A percentile compares a stretch with the other conserved stretches of the same genome.
Conservation (phyloP, 148 eudicot species). For the Camellia lanceoleosa region DNA sequence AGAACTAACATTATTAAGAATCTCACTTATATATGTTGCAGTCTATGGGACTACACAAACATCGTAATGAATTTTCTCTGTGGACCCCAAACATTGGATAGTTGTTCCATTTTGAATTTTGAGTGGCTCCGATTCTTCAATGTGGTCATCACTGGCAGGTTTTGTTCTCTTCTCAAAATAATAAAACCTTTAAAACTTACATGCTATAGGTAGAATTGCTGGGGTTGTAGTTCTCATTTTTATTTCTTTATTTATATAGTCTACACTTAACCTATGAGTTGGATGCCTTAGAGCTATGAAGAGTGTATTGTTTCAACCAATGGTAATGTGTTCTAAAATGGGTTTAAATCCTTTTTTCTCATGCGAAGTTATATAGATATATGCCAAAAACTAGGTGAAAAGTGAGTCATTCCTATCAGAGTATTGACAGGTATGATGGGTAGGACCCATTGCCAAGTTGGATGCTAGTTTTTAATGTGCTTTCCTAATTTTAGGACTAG, state of each 20-base stretch:
- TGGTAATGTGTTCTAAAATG: not conserved
- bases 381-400: not conserved
- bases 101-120: conserved; percentile 39
- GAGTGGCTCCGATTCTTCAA: conserved; percentile 92
- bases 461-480: not conserved
- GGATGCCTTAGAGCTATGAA: too few species aligned
- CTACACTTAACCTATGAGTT: not conserved
- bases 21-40: conserved; percentile 36
- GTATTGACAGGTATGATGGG: not conserved
- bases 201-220: not conserved
- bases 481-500: not conserved
- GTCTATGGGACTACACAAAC: conserved; percentile 98
- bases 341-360: not conserved
- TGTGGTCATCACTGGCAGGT: conserved; percentile 98
- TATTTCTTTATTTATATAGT: too few species aligned
- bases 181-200: not conserved
- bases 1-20: conserved; percentile 8
- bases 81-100: conserved; percentile 40
- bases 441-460: not conserved
- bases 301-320: not conserved
- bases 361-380: conserved; percentile 3
- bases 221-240: not conserved
- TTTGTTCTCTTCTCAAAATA: conserved; percentile 17
- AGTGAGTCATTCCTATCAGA: not conserved
- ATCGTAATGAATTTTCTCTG: conserved; percentile 92